A percentile compares a stretch with the other conserved stretches of the same genome.
Evolutionary conservation across 768 basidiomycete genomes (phyloP).

Genomic region (Pleurotus salmoneostramineus): DNA sequence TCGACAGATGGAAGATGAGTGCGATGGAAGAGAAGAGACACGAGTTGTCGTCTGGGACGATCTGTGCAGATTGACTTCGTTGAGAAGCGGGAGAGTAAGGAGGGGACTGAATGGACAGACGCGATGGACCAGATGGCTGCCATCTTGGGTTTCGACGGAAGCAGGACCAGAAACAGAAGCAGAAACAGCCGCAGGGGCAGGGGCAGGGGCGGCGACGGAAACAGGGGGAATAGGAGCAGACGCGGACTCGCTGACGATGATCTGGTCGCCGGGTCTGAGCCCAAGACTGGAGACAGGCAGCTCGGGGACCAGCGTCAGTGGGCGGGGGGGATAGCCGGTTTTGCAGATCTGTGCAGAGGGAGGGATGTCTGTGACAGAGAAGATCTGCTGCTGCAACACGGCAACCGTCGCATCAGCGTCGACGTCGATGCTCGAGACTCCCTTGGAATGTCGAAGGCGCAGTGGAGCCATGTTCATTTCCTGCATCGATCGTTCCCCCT

Average conservation of each 20-base stretch:
- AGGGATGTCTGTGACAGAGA: conserved; percentile 59
- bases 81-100: neutral
- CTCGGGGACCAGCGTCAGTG: conserved; percentile 68
- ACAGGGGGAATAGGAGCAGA: conserved; percentile 3
- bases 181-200: conserved; percentile 14
- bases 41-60: conserved; percentile 97
- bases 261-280: conserved; percentile 75
- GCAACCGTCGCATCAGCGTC: conserved; percentile 63
- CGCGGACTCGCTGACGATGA: conserved; percentile 63
- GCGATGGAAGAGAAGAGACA: conserved; percentile 90
- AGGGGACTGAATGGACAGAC: conserved; percentile 30
- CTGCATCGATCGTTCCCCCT: neutral
- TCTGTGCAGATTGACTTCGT: conserved; percentile 34
- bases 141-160: conserved; percentile 50
- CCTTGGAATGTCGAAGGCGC: conserved; percentile 82
- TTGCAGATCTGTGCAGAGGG: conserved; percentile 82
- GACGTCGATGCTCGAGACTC: conserved; percentile 74
- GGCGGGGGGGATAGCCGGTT: conserved; percentile 80
- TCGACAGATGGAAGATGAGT: conserved; percentile 78
- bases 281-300: conserved; percentile 76
- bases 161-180: conserved; percentile 36
- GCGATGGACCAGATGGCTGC: conserved; percentile 69
- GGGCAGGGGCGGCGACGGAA: neutral
- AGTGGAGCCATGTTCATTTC: conserved; percentile 56
- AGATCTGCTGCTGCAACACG: conserved; percentile 75